phyloP scores from a whole-genome alignment of 352 stramenopile genomes.

The Globisporangium nagaii region DNA sequence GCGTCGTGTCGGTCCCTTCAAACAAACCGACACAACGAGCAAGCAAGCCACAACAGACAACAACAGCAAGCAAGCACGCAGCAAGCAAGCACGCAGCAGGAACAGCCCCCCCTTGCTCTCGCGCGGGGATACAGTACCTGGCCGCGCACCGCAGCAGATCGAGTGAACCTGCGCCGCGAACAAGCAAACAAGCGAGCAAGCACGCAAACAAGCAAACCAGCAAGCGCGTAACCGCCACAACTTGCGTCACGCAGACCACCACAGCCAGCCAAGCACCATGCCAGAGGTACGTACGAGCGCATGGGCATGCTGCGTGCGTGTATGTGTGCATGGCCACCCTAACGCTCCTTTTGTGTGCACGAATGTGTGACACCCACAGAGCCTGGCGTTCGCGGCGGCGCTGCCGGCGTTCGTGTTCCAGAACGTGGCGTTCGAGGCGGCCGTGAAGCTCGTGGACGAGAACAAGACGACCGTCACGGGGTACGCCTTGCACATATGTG shows the following conservation, averaged over 20 bases:
- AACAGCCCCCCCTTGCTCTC: neutral
- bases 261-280: slow-evolving; percentile 15
- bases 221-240: neutral
- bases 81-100: neutral
- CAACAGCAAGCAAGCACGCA: neutral
- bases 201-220: neutral
- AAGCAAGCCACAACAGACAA: neutral
- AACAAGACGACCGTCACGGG: slow-evolving; percentile 52
- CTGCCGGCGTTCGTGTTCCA: slow-evolving; percentile 60
- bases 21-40: slow-evolving; percentile 5
- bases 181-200: slow-evolving; percentile 9
- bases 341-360: neutral
- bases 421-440: slow-evolving; percentile 47
- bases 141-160: neutral
- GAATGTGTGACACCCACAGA: slow-evolving; percentile 21
- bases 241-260: neutral
- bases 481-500: slow-evolving; percentile 29
- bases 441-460: slow-evolving; percentile 56
- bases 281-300: slow-evolving; percentile 22
- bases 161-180: neutral
- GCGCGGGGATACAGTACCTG: neutral
- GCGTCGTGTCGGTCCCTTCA: slow-evolving; percentile 4
- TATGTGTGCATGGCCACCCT: neutral
- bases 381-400: slow-evolving; percentile 47
- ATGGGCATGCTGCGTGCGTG: neutral